Percentiles rank a stretch among this genome's conserved stretches.
These are phyloP conservation scores for Septoria petroselini DNA, from an alignment of 2,329 filamentous ascomycete genomes.

Conservation along the genomic window DNA sequence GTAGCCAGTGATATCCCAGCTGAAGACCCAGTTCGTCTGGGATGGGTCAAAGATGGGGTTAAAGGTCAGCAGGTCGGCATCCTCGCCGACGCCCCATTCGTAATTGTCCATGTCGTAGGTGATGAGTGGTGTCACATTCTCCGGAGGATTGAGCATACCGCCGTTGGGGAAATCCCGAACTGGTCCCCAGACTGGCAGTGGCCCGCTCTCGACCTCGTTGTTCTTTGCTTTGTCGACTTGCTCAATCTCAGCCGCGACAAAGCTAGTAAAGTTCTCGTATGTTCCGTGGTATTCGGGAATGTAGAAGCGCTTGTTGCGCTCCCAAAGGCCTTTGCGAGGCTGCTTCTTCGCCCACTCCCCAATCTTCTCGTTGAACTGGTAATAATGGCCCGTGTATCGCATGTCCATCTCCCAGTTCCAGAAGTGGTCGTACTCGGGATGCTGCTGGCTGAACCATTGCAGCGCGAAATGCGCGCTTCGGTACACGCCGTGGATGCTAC, in stretches of 20 bases:
- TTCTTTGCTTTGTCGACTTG: conserved; percentile 50
- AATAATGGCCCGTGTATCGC: conserved; percentile 76
- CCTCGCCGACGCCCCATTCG: conserved; percentile 72
- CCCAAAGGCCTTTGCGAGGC: conserved; percentile 70
- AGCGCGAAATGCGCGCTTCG: conserved; percentile 56
- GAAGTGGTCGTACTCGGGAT: conserved; percentile 52
- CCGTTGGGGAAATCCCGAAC: conserved; percentile 44
- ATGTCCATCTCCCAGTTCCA: conserved; percentile 94
- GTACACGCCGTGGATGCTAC: conserved; percentile 84
- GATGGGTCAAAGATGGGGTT: conserved; percentile 76
- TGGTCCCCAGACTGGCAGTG: conserved; percentile 64
- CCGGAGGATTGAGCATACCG: conserved; percentile 56
- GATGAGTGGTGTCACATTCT: conserved; percentile 62
- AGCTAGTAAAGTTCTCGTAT: conserved; percentile 64
- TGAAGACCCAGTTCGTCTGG: conserved; percentile 70
- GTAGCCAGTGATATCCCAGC: conserved; percentile 66
- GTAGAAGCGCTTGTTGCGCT: conserved; percentile 69
- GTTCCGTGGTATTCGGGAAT: conserved; percentile 66
- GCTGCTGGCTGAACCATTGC: conserved; percentile 52
- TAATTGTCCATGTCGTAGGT: conserved; percentile 62
- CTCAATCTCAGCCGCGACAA: conserved; percentile 59
- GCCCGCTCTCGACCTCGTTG: conserved; percentile 49
- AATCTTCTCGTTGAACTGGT: conserved; percentile 70
- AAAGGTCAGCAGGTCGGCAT: conserved; percentile 70
- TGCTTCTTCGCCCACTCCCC: conserved; percentile 63